Percentiles rank a stretch among this genome's conserved stretches.
phyloP scores from a whole-genome alignment of 2,329 filamentous ascomycete species.

The Stachybotrys chlorohalonatus region DNA sequence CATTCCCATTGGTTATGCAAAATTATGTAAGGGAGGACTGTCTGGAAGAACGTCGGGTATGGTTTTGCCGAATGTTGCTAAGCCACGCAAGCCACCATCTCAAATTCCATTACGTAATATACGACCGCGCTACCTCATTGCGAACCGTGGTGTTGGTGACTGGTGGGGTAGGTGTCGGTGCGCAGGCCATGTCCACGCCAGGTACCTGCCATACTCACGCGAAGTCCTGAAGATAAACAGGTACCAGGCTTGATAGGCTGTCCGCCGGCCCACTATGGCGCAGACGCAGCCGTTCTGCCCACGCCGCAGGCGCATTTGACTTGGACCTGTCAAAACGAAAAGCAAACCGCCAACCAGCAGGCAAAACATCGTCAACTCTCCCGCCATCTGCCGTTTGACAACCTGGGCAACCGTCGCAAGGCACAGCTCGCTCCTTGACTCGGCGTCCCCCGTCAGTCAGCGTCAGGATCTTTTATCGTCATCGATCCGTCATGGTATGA shows the following conservation, averaged over 20 bases:
- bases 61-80: too few relatives aligned
- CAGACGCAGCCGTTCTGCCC: background rate
- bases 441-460: too few relatives aligned
- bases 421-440: too few relatives aligned
- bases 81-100: too few relatives aligned
- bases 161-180: background rate
- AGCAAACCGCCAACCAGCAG: background rate
- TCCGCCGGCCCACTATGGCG: too few relatives aligned
- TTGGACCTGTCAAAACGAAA: background rate
- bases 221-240: background rate
- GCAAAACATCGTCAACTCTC: background rate
- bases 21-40: too few relatives aligned
- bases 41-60: background rate
- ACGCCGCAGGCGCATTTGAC: background rate
- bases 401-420: background rate
- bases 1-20: background rate
- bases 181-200: background rate
- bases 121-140: background rate
- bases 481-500: conserved; percentile 16
- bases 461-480: background rate
- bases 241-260: too few relatives aligned
- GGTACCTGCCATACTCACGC: background rate
- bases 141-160: background rate
- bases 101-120: too few relatives aligned
- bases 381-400: background rate